Percentiles rank a stretch among this genome's conserved stretches.
Evolutionary conservation across 1,139 yeast species (phyloP).

Genomic region (Candida buenavistaensis): DNA sequence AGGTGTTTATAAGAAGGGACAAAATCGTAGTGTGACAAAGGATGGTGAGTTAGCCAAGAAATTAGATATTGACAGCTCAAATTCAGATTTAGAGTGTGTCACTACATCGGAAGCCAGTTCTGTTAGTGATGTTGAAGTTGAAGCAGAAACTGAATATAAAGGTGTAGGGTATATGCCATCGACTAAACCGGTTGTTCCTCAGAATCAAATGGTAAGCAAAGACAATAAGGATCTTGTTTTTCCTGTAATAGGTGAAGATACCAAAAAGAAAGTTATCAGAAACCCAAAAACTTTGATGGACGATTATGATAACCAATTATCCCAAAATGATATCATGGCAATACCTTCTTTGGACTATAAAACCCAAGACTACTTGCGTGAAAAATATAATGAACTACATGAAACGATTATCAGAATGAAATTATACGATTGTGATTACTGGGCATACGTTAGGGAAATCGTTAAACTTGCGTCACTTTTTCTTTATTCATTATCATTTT

Average conservation of each 20-base stretch:
- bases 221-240: constrained; percentile 36
- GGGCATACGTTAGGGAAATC: constrained; percentile 65
- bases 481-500: constrained; percentile 49
- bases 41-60: constrained; percentile 16
- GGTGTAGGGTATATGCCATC: constrained; percentile 37
- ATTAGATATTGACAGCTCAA: constrained; percentile 17
- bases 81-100: constrained; percentile 16
- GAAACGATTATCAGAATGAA: constrained; percentile 55
- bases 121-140: constrained; percentile 6
- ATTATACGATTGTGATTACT: constrained; percentile 69
- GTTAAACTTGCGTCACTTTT: constrained; percentile 59
- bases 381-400: constrained; percentile 63
- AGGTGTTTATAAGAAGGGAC: constrained; percentile 43
- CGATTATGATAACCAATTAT: constrained; percentile 56
- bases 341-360: constrained; percentile 66
- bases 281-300: constrained; percentile 58
- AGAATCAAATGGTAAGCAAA: constrained; percentile 38
- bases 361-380: constrained; percentile 60
- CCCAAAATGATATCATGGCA: constrained; percentile 51
- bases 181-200: constrained; percentile 54
- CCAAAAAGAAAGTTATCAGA: constrained; percentile 28
- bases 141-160: constrained; percentile 1
- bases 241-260: constrained; percentile 25
- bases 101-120: constrained; percentile 16
- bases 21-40: not conserved